Evolutionary conservation across 2,329 filamentous ascomycete species (phyloP).

Genomic region (Diplodia mutila): DNA sequence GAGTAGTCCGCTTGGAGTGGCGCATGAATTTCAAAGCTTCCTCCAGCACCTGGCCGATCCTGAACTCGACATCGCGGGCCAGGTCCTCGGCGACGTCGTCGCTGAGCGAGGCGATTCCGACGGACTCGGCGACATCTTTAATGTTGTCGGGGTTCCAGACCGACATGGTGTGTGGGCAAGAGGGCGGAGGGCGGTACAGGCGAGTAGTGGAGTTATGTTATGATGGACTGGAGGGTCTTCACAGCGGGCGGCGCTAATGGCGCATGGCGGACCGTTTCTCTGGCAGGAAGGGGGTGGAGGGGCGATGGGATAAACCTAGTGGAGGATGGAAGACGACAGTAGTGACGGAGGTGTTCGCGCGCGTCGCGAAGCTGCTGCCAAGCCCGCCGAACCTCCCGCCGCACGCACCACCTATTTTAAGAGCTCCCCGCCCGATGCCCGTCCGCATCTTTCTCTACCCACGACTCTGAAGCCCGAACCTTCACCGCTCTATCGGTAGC

Average conservation of each 20-base stretch:
- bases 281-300: neutral
- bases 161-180: slow-evolving; percentile 41
- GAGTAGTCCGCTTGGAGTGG: slow-evolving; percentile 79
- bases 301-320: neutral
- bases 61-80: slow-evolving; percentile 93
- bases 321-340: neutral
- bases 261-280: neutral
- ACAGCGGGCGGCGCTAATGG: neutral
- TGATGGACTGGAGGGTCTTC: neutral
- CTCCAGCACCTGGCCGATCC: slow-evolving; percentile 88
- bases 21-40: slow-evolving; percentile 97
- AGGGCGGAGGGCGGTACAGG: neutral
- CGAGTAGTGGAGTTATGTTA: neutral
- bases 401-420: neutral
- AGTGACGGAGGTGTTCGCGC: neutral
- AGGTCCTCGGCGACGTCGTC: slow-evolving; percentile 88
- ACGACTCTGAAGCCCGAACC: too few species aligned
- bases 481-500: too few species aligned
- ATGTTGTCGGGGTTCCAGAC: slow-evolving; percentile 98
- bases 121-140: slow-evolving; percentile 92
- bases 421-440: neutral
- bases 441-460: neutral
- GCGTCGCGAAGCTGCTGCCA: neutral
- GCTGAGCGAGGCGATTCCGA: slow-evolving; percentile 79
- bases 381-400: neutral